phyloP scores from a whole-genome alignment of 352 stramenopile species.

The Phytophthora foliorum region DNA sequence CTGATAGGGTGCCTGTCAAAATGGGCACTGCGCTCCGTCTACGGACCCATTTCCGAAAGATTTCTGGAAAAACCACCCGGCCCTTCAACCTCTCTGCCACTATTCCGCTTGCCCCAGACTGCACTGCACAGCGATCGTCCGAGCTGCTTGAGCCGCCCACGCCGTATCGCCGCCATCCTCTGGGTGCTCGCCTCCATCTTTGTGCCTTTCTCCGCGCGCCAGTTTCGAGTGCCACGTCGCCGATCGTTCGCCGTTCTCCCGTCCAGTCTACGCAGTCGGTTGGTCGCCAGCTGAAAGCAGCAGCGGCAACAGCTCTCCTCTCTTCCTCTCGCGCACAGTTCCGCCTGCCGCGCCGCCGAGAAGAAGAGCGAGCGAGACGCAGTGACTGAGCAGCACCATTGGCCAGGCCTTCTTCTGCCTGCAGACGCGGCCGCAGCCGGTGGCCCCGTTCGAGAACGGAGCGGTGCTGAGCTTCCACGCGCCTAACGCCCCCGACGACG shows the following conservation, averaged over 20 bases:
- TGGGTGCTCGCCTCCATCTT: neutral
- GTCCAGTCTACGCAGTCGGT: constrained; percentile 33
- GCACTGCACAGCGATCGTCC: neutral
- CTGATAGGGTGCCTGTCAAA: too few species aligned
- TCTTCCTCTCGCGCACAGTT: constrained; percentile 17
- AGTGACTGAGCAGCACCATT: constrained; percentile 51
- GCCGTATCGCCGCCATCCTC: neutral
- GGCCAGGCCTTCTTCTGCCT: constrained; percentile 67
- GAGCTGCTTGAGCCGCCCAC: neutral
- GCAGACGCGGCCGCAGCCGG: constrained; percentile 50
- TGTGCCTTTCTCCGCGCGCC: constrained; percentile 9
- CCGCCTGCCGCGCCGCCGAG: constrained; percentile 29
- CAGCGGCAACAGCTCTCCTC: constrained; percentile 1
- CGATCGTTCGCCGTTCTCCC: constrained; percentile 28
- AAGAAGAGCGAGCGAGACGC: constrained; percentile 34
- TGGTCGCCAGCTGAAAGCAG: constrained; percentile 27
- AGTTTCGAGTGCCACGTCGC: constrained; percentile 7
- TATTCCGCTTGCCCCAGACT: neutral
- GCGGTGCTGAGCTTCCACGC: constrained; percentile 33
- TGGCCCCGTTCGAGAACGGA: constrained; percentile 35
- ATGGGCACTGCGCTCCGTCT: constrained; percentile 4
- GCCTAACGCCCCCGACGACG: constrained; percentile 21
- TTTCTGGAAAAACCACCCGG: constrained; percentile 4
- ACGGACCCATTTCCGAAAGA: constrained; percentile 20
- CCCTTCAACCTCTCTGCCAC: constrained; percentile 15